A percentile compares a stretch with the other conserved stretches of the same genome.
Evolutionary conservation across 2,329 filamentous ascomycete genomes (phyloP).

Genomic region (Xylariaceae sp.): DNA sequence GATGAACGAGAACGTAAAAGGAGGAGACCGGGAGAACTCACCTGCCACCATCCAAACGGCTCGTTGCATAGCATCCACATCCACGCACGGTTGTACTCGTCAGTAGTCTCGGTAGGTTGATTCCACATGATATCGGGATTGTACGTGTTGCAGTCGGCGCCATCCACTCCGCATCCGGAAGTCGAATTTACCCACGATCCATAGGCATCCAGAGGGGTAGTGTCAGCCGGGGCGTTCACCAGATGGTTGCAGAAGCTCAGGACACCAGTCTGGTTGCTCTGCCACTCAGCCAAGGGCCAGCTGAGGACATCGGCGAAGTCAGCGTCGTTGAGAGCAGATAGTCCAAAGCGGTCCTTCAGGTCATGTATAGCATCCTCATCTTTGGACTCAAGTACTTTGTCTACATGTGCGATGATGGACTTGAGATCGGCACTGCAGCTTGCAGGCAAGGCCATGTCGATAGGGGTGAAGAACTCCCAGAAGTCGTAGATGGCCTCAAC

Average conservation of each 20-base stretch:
- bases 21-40: neutral
- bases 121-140: slow-evolving; percentile 35
- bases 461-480: slow-evolving; percentile 45
- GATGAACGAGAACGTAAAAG: neutral
- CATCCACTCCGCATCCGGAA: slow-evolving; percentile 34
- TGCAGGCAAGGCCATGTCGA: slow-evolving; percentile 42
- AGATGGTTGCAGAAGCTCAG: slow-evolving; percentile 37
- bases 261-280: slow-evolving; percentile 32
- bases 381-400: slow-evolving; percentile 36
- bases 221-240: slow-evolving; percentile 21
- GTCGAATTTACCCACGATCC: slow-evolving; percentile 35
- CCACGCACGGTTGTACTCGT: slow-evolving; percentile 37
- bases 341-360: slow-evolving; percentile 40
- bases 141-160: slow-evolving; percentile 39
- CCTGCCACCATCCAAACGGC: slow-evolving; percentile 30
- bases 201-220: slow-evolving; percentile 36
- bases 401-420: slow-evolving; percentile 42
- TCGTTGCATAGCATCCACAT: slow-evolving; percentile 45
- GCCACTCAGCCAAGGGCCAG: slow-evolving; percentile 36
- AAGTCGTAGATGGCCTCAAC: slow-evolving; percentile 43
- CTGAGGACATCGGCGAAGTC: slow-evolving; percentile 41
- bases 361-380: slow-evolving; percentile 32
- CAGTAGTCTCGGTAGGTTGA: slow-evolving; percentile 24
- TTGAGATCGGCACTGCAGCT: slow-evolving; percentile 45
- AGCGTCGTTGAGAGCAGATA: slow-evolving; percentile 31